Percentiles rank a stretch among this genome's conserved stretches.
phyloP scores from a whole-genome alignment of 495 filamentous ascomycete genomes.

The Arthonia radiata region DNA sequence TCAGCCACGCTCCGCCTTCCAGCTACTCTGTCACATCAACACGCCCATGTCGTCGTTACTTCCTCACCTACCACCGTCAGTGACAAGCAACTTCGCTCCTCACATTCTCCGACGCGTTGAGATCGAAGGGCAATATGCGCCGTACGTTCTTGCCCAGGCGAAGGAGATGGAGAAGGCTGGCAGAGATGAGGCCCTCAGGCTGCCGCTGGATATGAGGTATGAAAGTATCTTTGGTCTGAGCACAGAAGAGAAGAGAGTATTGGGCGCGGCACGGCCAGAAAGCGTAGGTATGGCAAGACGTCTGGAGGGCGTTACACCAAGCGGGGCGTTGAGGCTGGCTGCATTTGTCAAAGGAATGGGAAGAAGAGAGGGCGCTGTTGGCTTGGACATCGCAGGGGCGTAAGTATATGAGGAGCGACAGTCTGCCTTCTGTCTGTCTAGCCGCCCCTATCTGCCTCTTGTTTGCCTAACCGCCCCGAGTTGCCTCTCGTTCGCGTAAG shows the following conservation, averaged over 20 bases:
- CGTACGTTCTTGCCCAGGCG: conserved; percentile 50
- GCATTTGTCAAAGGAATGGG: conserved; percentile 18
- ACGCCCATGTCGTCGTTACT: conserved; percentile 30
- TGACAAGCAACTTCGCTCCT: conserved; percentile 24
- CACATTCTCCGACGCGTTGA: conserved; percentile 39
- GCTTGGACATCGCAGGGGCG: too few species aligned
- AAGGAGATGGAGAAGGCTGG: conserved; percentile 35
- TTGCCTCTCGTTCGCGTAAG: too few species aligned
- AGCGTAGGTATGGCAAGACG: conserved; percentile 70
- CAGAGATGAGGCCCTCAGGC: conserved; percentile 46
- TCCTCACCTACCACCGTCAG: conserved; percentile 24
- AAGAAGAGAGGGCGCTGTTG: too few species aligned
- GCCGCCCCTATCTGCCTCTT: too few species aligned
- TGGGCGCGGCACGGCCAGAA: conserved; percentile 49
- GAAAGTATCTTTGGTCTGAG: conserved; percentile 43
- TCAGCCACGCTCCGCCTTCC: conserved; percentile 38
- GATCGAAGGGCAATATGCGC: conserved; percentile 65
- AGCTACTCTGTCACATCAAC: conserved; percentile 40
- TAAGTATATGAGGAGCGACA: too few species aligned
- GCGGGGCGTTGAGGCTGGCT: conserved; percentile 31
- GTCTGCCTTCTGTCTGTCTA: too few species aligned
- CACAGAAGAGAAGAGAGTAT: conserved; percentile 43
- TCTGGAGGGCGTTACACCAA: conserved; percentile 58
- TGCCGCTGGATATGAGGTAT: conserved; percentile 66
- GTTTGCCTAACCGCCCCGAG: too few species aligned